phyloP scores from a whole-genome alignment of 2,329 filamentous ascomycete genomes.

The Epichloe brachyelytri region DNA sequence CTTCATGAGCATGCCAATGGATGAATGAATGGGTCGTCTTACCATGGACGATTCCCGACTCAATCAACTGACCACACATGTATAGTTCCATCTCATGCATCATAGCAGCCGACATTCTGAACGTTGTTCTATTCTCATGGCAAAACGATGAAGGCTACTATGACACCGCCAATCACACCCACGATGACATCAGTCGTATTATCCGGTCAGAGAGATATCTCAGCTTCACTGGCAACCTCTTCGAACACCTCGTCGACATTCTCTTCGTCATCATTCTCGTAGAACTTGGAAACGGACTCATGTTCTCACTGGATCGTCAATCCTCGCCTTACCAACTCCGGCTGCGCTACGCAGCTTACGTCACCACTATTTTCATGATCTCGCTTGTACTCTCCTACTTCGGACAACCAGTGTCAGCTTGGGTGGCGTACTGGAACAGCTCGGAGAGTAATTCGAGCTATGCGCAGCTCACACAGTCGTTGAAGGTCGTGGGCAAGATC shows the following conservation, averaged over 20 bases:
- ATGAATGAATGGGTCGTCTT: too few relatives aligned
- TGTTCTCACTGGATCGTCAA: slow-evolving; percentile 2
- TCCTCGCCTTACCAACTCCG: slow-evolving; percentile 2
- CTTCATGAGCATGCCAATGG: too few relatives aligned
- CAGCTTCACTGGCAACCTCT: slow-evolving; percentile 7
- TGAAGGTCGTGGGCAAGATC: slow-evolving; percentile 5
- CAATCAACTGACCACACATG: not conserved
- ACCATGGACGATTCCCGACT: too few relatives aligned
- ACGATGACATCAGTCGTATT: slow-evolving; percentile 5
- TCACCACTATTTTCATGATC: not conserved
- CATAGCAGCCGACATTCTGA: slow-evolving; percentile 4
- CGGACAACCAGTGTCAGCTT: slow-evolving; percentile 5
- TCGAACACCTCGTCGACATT: slow-evolving; percentile 5
- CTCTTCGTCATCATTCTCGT: slow-evolving; percentile 3
- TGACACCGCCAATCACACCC: slow-evolving; percentile 4
- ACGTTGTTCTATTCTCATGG: slow-evolving; percentile 5
- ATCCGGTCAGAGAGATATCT: slow-evolving; percentile 6
- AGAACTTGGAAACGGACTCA: slow-evolving; percentile 6
- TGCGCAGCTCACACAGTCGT: slow-evolving; percentile 5
- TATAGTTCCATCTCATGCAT: slow-evolving; percentile 6
- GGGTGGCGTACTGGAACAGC: slow-evolving; percentile 6
- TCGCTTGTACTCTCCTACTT: slow-evolving; percentile 3
- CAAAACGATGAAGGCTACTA: slow-evolving; percentile 6
- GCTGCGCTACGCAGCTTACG: slow-evolving; percentile 3
- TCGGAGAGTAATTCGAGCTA: slow-evolving; percentile 7